These are phyloP conservation scores for Vitis amurensis DNA, from an alignment of 164 flowering plant genomes.

Conservation along the genomic window DNA sequence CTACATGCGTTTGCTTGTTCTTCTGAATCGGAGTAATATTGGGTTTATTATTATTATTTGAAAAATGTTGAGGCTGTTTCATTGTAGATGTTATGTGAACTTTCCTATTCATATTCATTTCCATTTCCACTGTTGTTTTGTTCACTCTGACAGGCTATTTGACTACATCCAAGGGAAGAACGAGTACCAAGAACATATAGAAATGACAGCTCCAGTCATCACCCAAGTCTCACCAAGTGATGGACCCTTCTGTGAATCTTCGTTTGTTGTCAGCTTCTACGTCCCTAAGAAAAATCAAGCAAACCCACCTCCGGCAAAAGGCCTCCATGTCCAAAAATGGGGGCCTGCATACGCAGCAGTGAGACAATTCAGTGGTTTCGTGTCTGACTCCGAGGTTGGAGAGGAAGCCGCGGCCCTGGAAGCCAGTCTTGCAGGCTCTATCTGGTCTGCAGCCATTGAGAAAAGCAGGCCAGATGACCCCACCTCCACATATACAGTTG, in stretches of 20 bases:
- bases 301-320: constrained; percentile 70
- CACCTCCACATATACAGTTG: constrained; percentile 55
- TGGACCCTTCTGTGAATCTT: constrained; percentile 81
- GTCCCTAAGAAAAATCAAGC: constrained; percentile 76
- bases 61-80: too few species aligned
- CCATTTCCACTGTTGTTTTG: background rate
- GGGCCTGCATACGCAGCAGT: constrained; percentile 54
- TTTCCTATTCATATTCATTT: background rate
- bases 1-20: too few species aligned
- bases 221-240: constrained; percentile 73
- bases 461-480: constrained; percentile 34
- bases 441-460: constrained; percentile 55
- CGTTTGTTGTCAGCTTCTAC: constrained; percentile 77
- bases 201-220: constrained; percentile 93
- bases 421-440: constrained; percentile 53
- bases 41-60: too few species aligned
- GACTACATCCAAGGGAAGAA: constrained; percentile 90
- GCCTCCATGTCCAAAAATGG: constrained; percentile 73
- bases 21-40: too few species aligned
- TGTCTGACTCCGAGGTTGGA: constrained; percentile 51
- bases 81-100: too few species aligned
- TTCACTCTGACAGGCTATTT: constrained; percentile 51
- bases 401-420: constrained; percentile 70
- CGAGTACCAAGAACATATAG: constrained; percentile 49
- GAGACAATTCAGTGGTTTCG: constrained; percentile 81